Base-by-base conservation (phyloP, 768 basidiomycete species). In the Phallus indusiatus region DNA sequence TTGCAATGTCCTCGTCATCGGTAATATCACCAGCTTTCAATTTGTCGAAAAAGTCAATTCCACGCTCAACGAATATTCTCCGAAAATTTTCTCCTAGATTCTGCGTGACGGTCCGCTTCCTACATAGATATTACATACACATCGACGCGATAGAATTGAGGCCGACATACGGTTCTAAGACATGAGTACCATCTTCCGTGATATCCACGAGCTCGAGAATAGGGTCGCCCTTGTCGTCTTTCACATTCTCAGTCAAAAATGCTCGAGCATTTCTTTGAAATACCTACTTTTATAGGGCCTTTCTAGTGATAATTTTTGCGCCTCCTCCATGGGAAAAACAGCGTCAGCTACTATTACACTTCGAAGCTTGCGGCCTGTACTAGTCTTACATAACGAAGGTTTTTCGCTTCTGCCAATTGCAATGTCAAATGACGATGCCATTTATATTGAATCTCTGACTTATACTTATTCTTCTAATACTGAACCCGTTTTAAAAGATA, bases 31-130 rank as follows among this genome's bases (percentile, higher is more conserved):
- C 67, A 48, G 57, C 33, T n/a, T 59, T 63, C 20, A 54, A 70
- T 53, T 74, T 74, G 47, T 90, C 85, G 65, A 90, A 89, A 64
- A 90, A 89, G 65, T 90, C 85, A 36, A 73, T 53, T 1, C 90
- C 90, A 42, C 88, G 81, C 66, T 93, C 90, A 22, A 72, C 60
- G 61, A 90, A 87, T 54, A 93, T 82, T 55, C 87, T 77, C 47
- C 78, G 73, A 28, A 93, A 72, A 48, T 83, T 85, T 47, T 83
- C 75, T 24, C 83, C 83, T n/a, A 90, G 76, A 53, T 74, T 71
- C 54, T 81, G 77, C 14, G 81, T 75, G 3, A 82, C 74, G 60
- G 79, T 79, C 64, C 83, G 80, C 17, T 68, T 68, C 46, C 75
- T 76, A 18, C 63, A 62, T 51, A 53, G 50, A 53, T 21, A 53